Base-by-base conservation (phyloP, 345 rosid genomes). In the Kandelia obovata region DNA sequence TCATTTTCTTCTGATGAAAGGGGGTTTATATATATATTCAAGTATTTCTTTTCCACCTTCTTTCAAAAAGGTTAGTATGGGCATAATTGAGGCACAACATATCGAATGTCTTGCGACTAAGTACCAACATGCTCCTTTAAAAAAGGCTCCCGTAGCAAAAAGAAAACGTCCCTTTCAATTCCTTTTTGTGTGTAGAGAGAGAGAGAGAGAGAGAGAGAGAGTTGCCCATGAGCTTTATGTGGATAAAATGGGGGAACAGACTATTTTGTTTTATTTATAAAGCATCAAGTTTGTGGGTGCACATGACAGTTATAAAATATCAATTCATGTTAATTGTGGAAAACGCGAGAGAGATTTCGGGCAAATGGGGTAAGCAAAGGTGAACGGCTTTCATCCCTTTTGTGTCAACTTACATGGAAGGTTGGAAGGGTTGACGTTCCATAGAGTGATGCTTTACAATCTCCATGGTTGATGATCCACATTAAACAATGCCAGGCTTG, bases 231-330 rank as follows among this genome's bases (percentile, higher is more conserved):
- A 77, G 47, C 68, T 69, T 69, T 53, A 16, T 90, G 94, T 65
- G 84, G 79, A 79, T 51, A 19, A 69, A 79, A 76, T 79, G 79
- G 90, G 90, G 91, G 89, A 80, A 79, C 90, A 83, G 66, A 66
- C 9, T 10, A 52, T 43, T 13, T 43, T 72, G 64, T 51, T 27
- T 6, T 25, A 16, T 16, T 6, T 25, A 9, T 67, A 25, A 53
- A 7, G 21, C 9, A 15, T 10, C 28, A 0, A 9, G 16, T 5
- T 56, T 3, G 31, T 56, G 59, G 59, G 25, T 27, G 37, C 37
- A 34, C 7, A 0, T 56, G 31, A 56, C 59, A 56, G 5, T 25
- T 27, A 25, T 25, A 5, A 27, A n/a, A 56, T 25, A 15, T 25
- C 17, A 11, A 9, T 56, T 56, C 17, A 25, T 23, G 0, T 6